Evolutionary conservation across 306 rosid genomes (phyloP).

Genomic region (Cicer chorassanicum): DNA sequence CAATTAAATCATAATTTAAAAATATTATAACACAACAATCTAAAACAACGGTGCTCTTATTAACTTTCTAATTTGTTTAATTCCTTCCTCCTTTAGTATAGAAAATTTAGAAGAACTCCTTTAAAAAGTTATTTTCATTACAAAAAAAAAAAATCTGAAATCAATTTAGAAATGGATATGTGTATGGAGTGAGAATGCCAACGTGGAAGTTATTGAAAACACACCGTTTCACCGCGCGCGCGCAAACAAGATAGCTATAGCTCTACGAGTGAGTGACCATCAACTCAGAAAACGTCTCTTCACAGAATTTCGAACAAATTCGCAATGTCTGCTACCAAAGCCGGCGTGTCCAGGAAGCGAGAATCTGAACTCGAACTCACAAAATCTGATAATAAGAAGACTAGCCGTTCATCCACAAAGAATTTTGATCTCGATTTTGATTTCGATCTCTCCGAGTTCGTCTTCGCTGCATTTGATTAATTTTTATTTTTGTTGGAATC

Average conservation of each 20-base stretch:
- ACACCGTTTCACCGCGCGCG: constrained; percentile 48
- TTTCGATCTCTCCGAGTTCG: constrained; percentile 78
- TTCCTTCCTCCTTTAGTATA: too few species aligned
- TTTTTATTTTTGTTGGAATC: not conserved
- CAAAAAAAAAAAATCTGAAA: too few species aligned
- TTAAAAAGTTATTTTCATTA: too few species aligned
- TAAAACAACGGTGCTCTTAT: too few species aligned
- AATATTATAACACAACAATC: too few species aligned
- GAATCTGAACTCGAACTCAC: constrained; percentile 53
- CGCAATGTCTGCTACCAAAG: constrained; percentile 66
- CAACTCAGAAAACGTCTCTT: constrained; percentile 16
- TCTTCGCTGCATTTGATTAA: not conserved
- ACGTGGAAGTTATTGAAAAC: constrained; percentile 1
- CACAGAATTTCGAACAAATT: constrained; percentile 40
- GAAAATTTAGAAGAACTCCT: too few species aligned
- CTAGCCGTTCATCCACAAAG: constrained; percentile 44
- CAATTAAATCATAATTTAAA: too few species aligned
- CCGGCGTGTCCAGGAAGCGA: constrained; percentile 58
- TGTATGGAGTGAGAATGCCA: not conserved
- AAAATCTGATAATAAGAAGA: constrained; percentile 55
- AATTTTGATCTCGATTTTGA: constrained; percentile 60
- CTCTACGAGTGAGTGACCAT: not conserved
- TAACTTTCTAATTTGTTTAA: too few species aligned
- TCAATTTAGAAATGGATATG: too few species aligned
- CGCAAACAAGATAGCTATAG: constrained; percentile 18